Conservation (phyloP, 2,329 filamentous ascomycete species). For the Cordyceps cateniannulata region DNA sequence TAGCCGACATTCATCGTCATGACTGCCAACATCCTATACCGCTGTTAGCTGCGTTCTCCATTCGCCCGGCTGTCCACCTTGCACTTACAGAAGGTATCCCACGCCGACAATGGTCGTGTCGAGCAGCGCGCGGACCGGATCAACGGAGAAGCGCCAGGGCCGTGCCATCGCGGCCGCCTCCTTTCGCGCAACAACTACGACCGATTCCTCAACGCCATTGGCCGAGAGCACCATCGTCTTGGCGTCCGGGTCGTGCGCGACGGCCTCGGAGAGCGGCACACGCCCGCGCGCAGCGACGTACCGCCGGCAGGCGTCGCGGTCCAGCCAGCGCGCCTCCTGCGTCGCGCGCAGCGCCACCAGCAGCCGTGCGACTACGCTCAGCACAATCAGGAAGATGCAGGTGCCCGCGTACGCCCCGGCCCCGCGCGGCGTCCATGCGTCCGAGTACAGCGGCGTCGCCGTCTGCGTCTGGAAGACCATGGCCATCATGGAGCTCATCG, state of each 20-base stretch:
- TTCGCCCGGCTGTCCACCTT: no score
- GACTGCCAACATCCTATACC: constrained; percentile 77
- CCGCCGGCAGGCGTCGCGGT: constrained; percentile 64
- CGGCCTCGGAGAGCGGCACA: constrained; percentile 50
- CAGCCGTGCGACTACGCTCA: constrained; percentile 62
- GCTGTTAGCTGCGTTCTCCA: neutral
- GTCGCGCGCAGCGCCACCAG: constrained; percentile 66
- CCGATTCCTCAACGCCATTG: constrained; percentile 75
- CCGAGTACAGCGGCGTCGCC: constrained; percentile 49
- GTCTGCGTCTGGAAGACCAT: constrained; percentile 55
- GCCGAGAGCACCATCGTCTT: constrained; percentile 63
- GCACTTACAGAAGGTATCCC: constrained; percentile 76
- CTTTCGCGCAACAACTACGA: constrained; percentile 62
- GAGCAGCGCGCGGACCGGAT: constrained; percentile 64
- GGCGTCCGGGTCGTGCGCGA: constrained; percentile 52
- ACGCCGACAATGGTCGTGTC: constrained; percentile 69
- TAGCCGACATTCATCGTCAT: constrained; percentile 89
- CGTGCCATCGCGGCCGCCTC: constrained; percentile 40
- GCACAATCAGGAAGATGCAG: constrained; percentile 81
- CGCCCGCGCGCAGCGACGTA: constrained; percentile 69
- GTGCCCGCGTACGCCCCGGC: constrained; percentile 75
- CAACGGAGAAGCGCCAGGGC: constrained; percentile 78
- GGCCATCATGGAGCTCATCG: constrained; percentile 26
- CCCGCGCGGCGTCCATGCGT: constrained; percentile 65
- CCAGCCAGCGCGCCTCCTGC: constrained; percentile 58